Evolutionary conservation across 2,329 filamentous ascomycete genomes (phyloP).

Genomic region (Microascus cirrosus): DNA sequence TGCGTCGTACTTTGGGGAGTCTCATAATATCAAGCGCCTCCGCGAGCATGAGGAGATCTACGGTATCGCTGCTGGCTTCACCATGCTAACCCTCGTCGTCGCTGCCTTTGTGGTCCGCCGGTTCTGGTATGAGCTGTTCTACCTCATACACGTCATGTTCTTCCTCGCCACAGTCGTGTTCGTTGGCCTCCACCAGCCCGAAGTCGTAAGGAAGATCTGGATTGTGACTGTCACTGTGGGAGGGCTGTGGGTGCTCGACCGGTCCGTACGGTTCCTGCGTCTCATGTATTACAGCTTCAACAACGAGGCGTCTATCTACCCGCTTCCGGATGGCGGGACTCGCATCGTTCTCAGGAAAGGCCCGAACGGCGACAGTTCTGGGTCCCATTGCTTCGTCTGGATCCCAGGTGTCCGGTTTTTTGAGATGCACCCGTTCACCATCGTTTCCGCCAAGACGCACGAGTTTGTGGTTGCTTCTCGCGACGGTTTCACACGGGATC

Average conservation of each 20-base stretch:
- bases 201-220: slow-evolving; percentile 26
- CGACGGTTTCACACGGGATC: slow-evolving; percentile 45
- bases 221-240: slow-evolving; percentile 29
- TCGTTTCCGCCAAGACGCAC: slow-evolving; percentile 34
- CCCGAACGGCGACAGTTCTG: slow-evolving; percentile 32
- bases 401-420: slow-evolving; percentile 43
- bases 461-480: slow-evolving; percentile 49
- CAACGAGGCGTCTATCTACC: slow-evolving; percentile 39
- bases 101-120: slow-evolving; percentile 30
- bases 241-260: slow-evolving; percentile 38
- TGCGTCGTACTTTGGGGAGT: slow-evolving; percentile 23
- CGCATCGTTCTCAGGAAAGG: slow-evolving; percentile 41
- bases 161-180: slow-evolving; percentile 36
- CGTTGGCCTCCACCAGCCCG: slow-evolving; percentile 39
- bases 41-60: slow-evolving; percentile 26
- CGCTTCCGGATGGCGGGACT: slow-evolving; percentile 41
- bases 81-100: slow-evolving; percentile 30
- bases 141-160: slow-evolving; percentile 36
- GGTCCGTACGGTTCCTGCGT: slow-evolving; percentile 32
- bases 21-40: slow-evolving; percentile 18
- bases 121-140: slow-evolving; percentile 45
- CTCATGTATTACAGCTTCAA: slow-evolving; percentile 32
- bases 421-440: slow-evolving; percentile 55
- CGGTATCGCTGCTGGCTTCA: slow-evolving; percentile 34
- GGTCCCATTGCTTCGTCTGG: slow-evolving; percentile 55